A percentile compares a stretch with the other conserved stretches of the same genome.
Evolutionary conservation across 2,329 filamentous ascomycete species (phyloP).

Genomic region (Stagonosporopsis rhizophila): DNA sequence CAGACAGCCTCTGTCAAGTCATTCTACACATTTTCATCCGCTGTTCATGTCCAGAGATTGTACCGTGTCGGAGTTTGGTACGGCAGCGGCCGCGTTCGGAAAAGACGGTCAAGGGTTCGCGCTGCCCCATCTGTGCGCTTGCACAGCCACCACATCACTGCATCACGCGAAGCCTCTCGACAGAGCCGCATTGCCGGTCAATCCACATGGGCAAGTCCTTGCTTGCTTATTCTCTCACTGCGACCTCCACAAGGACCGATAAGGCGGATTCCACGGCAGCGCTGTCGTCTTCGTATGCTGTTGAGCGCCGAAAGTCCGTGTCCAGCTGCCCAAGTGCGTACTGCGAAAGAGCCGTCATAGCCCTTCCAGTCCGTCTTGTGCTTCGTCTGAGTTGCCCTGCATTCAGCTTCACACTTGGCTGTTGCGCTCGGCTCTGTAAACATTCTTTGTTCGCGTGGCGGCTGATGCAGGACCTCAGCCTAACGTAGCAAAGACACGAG

Average conservation of each 20-base stretch:
- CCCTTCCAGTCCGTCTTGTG: neutral
- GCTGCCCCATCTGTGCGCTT: conserved; percentile 7
- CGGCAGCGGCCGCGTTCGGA: conserved; percentile 11
- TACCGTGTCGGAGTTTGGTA: conserved; percentile 1
- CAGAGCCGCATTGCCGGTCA: conserved; percentile 21
- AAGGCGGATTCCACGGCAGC: conserved; percentile 15
- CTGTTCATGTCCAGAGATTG: neutral
- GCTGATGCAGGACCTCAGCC: neutral
- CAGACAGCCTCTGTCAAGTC: too few relatives aligned
- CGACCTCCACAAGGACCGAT: neutral
- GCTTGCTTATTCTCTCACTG: neutral
- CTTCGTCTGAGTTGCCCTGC: neutral
- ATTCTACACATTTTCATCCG: too few relatives aligned
- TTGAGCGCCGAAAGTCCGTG: neutral
- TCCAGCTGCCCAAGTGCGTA: neutral
- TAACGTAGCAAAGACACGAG: neutral
- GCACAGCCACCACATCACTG: conserved; percentile 20
- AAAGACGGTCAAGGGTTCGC: conserved; percentile 11
- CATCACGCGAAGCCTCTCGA: conserved; percentile 8
- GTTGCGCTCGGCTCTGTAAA: neutral
- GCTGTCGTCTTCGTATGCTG: neutral
- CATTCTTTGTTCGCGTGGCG: too few relatives aligned
- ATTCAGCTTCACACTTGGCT: neutral
- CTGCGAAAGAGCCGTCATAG: neutral
- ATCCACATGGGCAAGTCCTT: conserved; percentile 2